phyloP scores from a whole-genome alignment of 495 filamentous ascomycete species.

The Hypoxylon lenormandii region DNA sequence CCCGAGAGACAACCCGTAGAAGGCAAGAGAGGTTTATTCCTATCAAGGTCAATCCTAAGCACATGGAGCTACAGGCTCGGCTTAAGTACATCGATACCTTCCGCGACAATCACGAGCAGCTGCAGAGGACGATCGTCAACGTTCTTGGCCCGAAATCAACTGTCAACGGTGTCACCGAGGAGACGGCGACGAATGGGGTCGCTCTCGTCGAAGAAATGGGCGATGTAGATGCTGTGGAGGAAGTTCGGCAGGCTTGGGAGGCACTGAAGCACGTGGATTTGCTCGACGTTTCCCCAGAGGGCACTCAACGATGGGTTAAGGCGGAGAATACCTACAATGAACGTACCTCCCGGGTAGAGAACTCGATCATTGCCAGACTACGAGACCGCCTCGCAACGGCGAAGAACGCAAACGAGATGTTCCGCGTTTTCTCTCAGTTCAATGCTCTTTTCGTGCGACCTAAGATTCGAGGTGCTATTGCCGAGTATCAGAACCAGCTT shows the following conservation, averaged over 20 bases:
- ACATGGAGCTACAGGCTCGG: slow-evolving; percentile 85
- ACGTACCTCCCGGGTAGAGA: slow-evolving; percentile 93
- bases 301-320: slow-evolving; percentile 87
- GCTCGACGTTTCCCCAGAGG: slow-evolving; percentile 87
- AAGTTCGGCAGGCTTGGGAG: slow-evolving; percentile 92
- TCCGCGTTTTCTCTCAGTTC: slow-evolving; percentile 99
- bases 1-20: slow-evolving; percentile 88
- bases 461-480: slow-evolving; percentile 96
- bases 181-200: slow-evolving; percentile 67
- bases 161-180: slow-evolving; percentile 63
- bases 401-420: slow-evolving; percentile 98
- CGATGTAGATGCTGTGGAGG: slow-evolving; percentile 97
- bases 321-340: slow-evolving; percentile 97
- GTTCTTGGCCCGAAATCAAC: slow-evolving; percentile 81
- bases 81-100: slow-evolving; percentile 94
- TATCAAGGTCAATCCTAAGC: slow-evolving; percentile 89
- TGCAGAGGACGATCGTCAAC: slow-evolving; percentile 93
- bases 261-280: slow-evolving; percentile 94
- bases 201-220: slow-evolving; percentile 91
- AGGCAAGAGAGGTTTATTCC: slow-evolving; percentile 97
- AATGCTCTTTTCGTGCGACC: slow-evolving; percentile 97
- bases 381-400: slow-evolving; percentile 93
- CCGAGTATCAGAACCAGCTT: slow-evolving; percentile 95
- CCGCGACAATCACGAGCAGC: slow-evolving; percentile 93
- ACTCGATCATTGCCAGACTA: slow-evolving; percentile 95